Percentiles rank a stretch among this genome's conserved stretches.
Conservation (phyloP, 805 yeast genomes). For the Yamadazyma tumulicola region DNA sequence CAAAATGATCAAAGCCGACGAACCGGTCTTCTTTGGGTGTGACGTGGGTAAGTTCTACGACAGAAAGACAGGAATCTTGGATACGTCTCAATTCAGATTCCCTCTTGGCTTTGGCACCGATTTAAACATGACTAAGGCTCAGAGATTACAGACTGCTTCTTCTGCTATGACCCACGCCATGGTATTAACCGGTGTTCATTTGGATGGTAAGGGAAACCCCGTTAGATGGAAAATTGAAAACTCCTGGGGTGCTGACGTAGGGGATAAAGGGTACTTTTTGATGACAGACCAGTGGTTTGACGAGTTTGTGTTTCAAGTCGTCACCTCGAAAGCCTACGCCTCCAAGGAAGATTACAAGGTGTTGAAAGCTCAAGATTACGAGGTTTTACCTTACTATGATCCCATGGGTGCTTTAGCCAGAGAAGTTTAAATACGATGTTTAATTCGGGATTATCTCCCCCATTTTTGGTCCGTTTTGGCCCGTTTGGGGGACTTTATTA, state of each 20-base stretch:
- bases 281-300: conserved; percentile 45
- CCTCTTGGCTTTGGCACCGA: conserved; percentile 50
- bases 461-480: conserved; percentile 17
- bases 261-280: conserved; percentile 39
- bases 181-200: conserved; percentile 78
- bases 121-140: conserved; percentile 55
- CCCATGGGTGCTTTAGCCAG: conserved; percentile 43
- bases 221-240: conserved; percentile 44
- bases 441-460: conserved; percentile 12
- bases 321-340: conserved; percentile 36
- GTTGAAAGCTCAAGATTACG: conserved; percentile 31
- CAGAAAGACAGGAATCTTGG: conserved; percentile 66
- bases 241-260: conserved; percentile 41
- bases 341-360: conserved; percentile 31
- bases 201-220: conserved; percentile 49
- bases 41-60: conserved; percentile 81
- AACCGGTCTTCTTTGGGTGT: conserved; percentile 84
- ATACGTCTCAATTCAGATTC: conserved; percentile 65
- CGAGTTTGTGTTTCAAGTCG: conserved; percentile 42
- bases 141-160: conserved; percentile 66
- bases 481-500: no score
- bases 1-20: conserved; percentile 64
- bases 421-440: background rate
- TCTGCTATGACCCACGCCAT: conserved; percentile 89
- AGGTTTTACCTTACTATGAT: conserved; percentile 36